Conservation (phyloP, 148 eudicot species). For the Limonium bicolor region DNA sequence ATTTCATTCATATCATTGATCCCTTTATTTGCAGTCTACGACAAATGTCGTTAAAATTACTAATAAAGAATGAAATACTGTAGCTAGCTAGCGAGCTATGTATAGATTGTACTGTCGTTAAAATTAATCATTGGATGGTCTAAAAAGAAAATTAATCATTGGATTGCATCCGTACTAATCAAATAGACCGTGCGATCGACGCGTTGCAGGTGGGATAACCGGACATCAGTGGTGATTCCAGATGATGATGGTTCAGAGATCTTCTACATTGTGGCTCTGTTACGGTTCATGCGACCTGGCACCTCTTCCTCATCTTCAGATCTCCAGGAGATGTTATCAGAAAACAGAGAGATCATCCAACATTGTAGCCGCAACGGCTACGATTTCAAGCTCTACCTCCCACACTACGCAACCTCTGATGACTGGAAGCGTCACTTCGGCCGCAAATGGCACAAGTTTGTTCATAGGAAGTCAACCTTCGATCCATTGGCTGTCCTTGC, state of each 20-base stretch:
- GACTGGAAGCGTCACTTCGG: slow-evolving; percentile 87
- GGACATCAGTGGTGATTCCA: slow-evolving; percentile 56
- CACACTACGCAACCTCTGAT: slow-evolving; percentile 43
- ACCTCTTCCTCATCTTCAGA: slow-evolving; percentile 33
- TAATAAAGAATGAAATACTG: too few species aligned
- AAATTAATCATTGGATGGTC: too few species aligned
- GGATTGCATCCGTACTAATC: too few species aligned
- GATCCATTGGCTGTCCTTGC: slow-evolving; percentile 84
- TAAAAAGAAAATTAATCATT: too few species aligned
- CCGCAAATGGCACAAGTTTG: slow-evolving; percentile 46
- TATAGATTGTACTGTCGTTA: too few species aligned
- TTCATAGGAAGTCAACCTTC: slow-evolving; percentile 35
- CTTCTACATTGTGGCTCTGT: slow-evolving; percentile 71
- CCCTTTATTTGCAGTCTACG: too few species aligned
- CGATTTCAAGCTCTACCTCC: slow-evolving; percentile 62
- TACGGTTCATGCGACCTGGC: slow-evolving; percentile 39
- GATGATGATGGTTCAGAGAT: slow-evolving; percentile 65
- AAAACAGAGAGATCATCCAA: slow-evolving; percentile 40
- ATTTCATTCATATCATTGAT: too few species aligned
- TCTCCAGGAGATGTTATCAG: slow-evolving; percentile 40
- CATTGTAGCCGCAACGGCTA: slow-evolving; percentile 35
- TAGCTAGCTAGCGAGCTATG: too few species aligned
- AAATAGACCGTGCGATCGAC: too few species aligned
- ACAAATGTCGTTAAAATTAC: too few species aligned
- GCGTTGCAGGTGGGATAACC: slow-evolving; percentile 85